These are phyloP conservation scores for Bryoerythrophyllum caledonicum DNA, from an alignment of 225 moss, liverwort and hornwort genomes.

Conservation along the genomic window DNA sequence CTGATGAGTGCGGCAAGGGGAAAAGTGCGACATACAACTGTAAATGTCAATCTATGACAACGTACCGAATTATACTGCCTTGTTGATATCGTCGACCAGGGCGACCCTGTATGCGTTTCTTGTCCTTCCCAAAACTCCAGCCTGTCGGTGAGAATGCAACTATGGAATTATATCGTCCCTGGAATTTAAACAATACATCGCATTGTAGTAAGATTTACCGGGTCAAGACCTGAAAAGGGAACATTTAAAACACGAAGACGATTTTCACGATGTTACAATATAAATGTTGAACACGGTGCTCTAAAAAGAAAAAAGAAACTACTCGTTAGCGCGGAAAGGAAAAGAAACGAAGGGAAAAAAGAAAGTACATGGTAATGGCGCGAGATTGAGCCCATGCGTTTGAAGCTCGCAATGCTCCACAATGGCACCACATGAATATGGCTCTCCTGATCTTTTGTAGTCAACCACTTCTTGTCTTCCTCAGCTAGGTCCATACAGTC, in stretches of 20 bases:
- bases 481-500: slow-evolving; percentile 84
- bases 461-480: slow-evolving; percentile 83
- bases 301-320: not conserved
- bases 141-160: slow-evolving; percentile 96
- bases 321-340: not conserved
- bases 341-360: not conserved
- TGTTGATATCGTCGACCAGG: slow-evolving; percentile 89
- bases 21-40: slow-evolving; percentile 8
- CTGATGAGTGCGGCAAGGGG: not conserved
- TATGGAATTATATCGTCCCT: slow-evolving; percentile 88
- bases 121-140: slow-evolving; percentile 94
- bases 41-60: slow-evolving; percentile 15
- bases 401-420: slow-evolving; percentile 98
- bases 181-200: slow-evolving; percentile 17
- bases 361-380: slow-evolving; percentile 78
- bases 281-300: not conserved
- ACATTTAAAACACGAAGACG: not conserved
- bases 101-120: slow-evolving; percentile 83
- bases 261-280: not conserved
- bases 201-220: slow-evolving; percentile 1
- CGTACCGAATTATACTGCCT: slow-evolving; percentile 91
- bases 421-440: slow-evolving; percentile 97
- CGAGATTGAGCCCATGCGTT: slow-evolving; percentile 93
- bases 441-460: slow-evolving; percentile 80
- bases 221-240: slow-evolving; percentile 1